Base-by-base conservation (phyloP, 495 filamentous ascomycete species). In the Penicillium fimorum region DNA sequence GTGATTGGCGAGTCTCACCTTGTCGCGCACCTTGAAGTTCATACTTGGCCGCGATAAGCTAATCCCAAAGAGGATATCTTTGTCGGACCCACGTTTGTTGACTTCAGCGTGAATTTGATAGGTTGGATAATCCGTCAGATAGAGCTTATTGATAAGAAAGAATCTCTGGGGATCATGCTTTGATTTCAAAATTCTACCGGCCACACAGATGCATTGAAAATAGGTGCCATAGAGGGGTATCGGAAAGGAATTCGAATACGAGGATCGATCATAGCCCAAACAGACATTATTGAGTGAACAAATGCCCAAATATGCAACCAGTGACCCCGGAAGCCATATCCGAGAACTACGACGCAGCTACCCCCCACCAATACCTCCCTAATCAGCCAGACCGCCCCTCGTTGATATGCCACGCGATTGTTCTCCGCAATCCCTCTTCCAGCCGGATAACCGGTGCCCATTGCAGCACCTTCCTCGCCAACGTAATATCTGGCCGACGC, bases 21-120 rank as follows among this genome's bases (percentile, higher is more conserved):
- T 38, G 47, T 50, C 27, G 5, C 10, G 3, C 35, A 17, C 7
- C n/a, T 24, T 24, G 33, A 38, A 42, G 35, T 32, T 29, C 30
- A 50, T 44, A 57, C 50, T 61, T 64, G 53, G 55, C 49, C 22
- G 24, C 12, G 30, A 44, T 37, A 50, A 32, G 40, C 66, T 64
- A 68, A 27, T 22, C 66, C 58, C 47, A 25, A 68, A 66, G 53
- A 50, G 66, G 66, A 64, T 66, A 59, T 60, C 46, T 66, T 68
- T 66, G 66, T 68, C 66, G 66, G 66, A 64, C 63, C 66, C 66
- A 66, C 60, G 13, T 41, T 41, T 25, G 1, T 35, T 1, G 38
- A 22, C 37, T 15, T n/a, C 25, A 33, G n/a, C 49, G 11, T 32
- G 7, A 5, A 52, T 30, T 3, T 40, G 50, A 52, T 52, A 42